Base-by-base conservation (phyloP, 164 flowering plant genomes). In the Stephania japonica region DNA sequence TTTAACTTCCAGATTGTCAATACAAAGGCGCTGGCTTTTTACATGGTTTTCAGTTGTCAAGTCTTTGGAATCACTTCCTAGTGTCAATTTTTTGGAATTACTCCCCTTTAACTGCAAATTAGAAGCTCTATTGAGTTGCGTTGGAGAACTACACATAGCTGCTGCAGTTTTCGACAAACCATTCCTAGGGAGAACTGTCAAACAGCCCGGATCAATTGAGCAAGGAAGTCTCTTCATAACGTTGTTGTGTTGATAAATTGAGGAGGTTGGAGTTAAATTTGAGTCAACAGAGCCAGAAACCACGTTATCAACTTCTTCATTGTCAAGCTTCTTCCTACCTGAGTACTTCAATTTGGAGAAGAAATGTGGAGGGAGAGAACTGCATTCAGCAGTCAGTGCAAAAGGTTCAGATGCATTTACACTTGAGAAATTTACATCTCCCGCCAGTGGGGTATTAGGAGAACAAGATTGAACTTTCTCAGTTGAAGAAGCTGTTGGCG, bases 381-480 rank as follows among this genome's bases (percentile, higher is more conserved):
- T 73, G 76, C 70, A 44, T 68, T 73, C 77, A 21, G 72, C 24
- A 74, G 61, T 72, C 13, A 72, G 42, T 53, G 59, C 14, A 23
- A 71, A 70, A 42, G 73, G 70, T 44, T 64, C 70, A 0, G 53
- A 16, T 2, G 24, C 21, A 38, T 61, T 70, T 13, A 24, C 59
- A 12, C 23, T 19, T 7, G 14, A 79, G 73, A 47, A 56, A 50
- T 65, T 72, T 77, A 21, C 73, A 23, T 70, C n/a, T 56, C 63
- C 18, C 43, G 43, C 71, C n/a, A 7, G 18, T 32, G 71, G 24
- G 26, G 59, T 67, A 23, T 70, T 80, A 26, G 79, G 63, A 62
- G 76, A 66, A 70, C 71, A 63, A 68, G 83, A 72, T 75, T 70
- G 78, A 76, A n/a, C 43, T 74, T 78, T 82, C 75, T 81, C 87